Percentiles rank a stretch among this genome's conserved stretches.
Conservation (phyloP, 2,329 filamentous ascomycete species). For the Podosphaera xanthii region DNA sequence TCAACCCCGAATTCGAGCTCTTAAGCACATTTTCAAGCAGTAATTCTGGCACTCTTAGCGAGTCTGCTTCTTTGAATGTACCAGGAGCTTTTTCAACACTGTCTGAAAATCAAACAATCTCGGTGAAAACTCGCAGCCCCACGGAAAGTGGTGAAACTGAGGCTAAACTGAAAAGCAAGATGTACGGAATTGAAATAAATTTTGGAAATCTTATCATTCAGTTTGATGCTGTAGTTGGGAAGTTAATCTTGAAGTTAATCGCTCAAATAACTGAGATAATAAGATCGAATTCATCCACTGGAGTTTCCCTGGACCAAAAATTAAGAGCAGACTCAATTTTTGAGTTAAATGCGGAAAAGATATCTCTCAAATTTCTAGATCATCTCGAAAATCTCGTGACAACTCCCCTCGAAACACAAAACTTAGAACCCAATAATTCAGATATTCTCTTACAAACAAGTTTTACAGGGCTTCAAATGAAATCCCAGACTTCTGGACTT, state of each 20-base stretch:
- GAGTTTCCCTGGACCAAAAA: not conserved
- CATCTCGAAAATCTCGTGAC: slow-evolving; percentile 11
- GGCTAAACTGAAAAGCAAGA: not conserved
- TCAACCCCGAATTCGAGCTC: slow-evolving; percentile 1
- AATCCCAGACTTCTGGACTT: slow-evolving; percentile 4
- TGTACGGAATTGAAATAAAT: slow-evolving; percentile 11
- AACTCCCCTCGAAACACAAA: slow-evolving; percentile 1
- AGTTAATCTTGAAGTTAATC: slow-evolving; percentile 14
- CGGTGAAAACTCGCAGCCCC: not conserved
- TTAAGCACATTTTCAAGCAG: slow-evolving; percentile 4
- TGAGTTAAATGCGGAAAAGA: slow-evolving; percentile 9
- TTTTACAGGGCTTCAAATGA: slow-evolving; percentile 12
- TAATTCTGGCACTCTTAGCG: slow-evolving; percentile 8
- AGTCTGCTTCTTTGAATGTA: slow-evolving; percentile 25
- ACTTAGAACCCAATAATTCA: slow-evolving; percentile 3
- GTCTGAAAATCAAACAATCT: slow-evolving; percentile 5
- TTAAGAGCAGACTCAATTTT: not conserved
- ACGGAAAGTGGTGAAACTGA: slow-evolving; percentile 2
- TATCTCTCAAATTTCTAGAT: slow-evolving; percentile 15
- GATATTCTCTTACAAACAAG: slow-evolving; percentile 14
- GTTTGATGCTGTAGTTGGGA: slow-evolving; percentile 17
- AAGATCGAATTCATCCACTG: slow-evolving; percentile 4
- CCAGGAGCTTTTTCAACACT: slow-evolving; percentile 38
- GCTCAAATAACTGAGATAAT: slow-evolving; percentile 10
- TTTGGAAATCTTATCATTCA: slow-evolving; percentile 12